Evolutionary conservation across 2,329 filamentous ascomycete species (phyloP).

Genomic region (Sphaerulina musiva): DNA sequence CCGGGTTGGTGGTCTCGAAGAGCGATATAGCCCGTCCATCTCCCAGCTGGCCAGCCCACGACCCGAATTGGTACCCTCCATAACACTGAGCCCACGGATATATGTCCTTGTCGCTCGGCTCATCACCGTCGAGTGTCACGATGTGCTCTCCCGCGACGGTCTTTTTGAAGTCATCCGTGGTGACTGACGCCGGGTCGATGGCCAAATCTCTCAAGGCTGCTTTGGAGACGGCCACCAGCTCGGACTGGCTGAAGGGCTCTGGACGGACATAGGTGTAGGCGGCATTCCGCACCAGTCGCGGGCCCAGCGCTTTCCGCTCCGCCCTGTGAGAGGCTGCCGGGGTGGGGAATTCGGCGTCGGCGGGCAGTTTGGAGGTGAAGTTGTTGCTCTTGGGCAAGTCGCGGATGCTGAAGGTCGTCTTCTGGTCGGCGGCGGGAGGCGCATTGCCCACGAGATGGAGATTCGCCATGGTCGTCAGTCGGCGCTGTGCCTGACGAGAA

Average conservation of each 20-base stretch:
- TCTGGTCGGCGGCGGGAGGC: constrained; percentile 23
- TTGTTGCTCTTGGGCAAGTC: constrained; percentile 58
- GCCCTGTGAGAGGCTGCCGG: constrained; percentile 75
- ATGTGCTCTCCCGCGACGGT: constrained; percentile 78
- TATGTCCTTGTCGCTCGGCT: constrained; percentile 58
- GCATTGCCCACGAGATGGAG: constrained; percentile 38
- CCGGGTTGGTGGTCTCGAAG: constrained; percentile 77
- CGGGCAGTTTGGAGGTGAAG: constrained; percentile 62
- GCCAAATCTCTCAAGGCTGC: constrained; percentile 76
- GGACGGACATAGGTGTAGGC: constrained; percentile 88
- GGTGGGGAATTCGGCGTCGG: constrained; percentile 72
- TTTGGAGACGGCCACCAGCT: constrained; percentile 74
- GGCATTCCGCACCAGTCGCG: constrained; percentile 76
- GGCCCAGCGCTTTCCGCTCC: constrained; percentile 66
- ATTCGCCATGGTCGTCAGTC: constrained; percentile 41
- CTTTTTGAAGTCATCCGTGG: constrained; percentile 66
- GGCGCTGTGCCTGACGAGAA: constrained; percentile 8
- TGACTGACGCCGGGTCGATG: constrained; percentile 60
- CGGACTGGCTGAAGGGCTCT: constrained; percentile 61
- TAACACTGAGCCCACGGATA: constrained; percentile 99
- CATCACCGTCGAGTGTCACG: constrained; percentile 61
- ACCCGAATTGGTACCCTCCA: constrained; percentile 65
- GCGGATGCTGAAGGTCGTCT: constrained; percentile 34
- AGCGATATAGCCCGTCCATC: constrained; percentile 91
- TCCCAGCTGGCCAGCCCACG: constrained; percentile 92